A percentile compares a stretch with the other conserved stretches of the same genome.
phyloP scores from a whole-genome alignment of 73 alveolate species.

The Paramecium caudatum region DNA sequence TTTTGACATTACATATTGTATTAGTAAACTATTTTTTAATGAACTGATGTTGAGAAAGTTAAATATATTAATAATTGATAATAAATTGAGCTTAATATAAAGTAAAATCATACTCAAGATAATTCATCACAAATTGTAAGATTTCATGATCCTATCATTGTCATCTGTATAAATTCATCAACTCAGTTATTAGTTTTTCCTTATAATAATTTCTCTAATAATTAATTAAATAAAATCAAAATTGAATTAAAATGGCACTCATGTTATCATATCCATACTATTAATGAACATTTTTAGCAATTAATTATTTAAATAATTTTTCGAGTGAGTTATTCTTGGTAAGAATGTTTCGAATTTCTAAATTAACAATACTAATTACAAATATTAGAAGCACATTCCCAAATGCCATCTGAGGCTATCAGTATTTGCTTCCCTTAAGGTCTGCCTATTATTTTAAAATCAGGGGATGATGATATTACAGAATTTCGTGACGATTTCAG shows the following conservation, averaged over 20 bases:
- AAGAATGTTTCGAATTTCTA: background rate
- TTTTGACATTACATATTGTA: too few relatives aligned
- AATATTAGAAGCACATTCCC: constrained; percentile 27
- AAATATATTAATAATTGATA: too few relatives aligned
- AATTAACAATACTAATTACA: background rate
- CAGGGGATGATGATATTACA: constrained; percentile 14
- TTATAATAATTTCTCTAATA: too few relatives aligned
- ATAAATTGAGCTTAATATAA: too few relatives aligned
- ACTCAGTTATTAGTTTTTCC: too few relatives aligned
- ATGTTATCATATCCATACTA: constrained; percentile 39
- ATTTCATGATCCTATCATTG: too few relatives aligned
- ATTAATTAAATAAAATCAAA: constrained; percentile 50
- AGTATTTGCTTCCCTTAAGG: background rate
- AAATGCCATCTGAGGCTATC: constrained; percentile 47
- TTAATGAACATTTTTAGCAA: constrained; percentile 15
- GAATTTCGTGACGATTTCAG: constrained; percentile 13
- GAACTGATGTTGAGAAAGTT: too few relatives aligned
- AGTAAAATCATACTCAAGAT: too few relatives aligned
- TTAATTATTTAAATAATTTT: background rate
- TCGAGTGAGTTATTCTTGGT: background rate
- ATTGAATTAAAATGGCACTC: constrained; percentile 40
- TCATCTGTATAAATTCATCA: too few relatives aligned
- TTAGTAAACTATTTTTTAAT: too few relatives aligned
- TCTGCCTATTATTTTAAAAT: background rate
- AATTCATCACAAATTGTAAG: too few relatives aligned